Conservation (phyloP, 331 rosid species). For the Pyracantha coccinea region DNA sequence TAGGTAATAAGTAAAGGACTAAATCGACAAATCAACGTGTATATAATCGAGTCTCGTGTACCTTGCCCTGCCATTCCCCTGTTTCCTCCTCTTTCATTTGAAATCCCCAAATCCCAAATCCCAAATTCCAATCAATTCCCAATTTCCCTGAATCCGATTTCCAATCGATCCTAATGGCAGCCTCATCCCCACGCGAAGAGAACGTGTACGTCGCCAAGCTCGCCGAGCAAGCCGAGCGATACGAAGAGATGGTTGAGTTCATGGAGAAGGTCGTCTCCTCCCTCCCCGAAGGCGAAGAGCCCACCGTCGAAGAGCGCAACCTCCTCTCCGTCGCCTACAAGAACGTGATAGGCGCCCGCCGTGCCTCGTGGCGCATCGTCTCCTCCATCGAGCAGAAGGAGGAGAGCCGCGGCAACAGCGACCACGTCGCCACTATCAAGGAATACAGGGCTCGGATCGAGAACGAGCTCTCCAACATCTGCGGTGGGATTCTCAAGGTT, state of each 20-base stretch:
- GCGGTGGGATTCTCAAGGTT: conserved; percentile 44
- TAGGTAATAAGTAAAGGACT: too few relatives aligned
- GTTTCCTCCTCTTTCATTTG: neutral
- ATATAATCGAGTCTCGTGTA: neutral
- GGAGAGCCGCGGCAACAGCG: conserved; percentile 45
- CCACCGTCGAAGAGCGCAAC: conserved; percentile 59
- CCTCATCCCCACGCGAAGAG: conserved; percentile 32
- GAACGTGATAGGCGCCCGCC: conserved; percentile 51
- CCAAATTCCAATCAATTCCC: too few relatives aligned
- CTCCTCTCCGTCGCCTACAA: conserved; percentile 63
- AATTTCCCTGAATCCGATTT: neutral
- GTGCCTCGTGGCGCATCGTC: conserved; percentile 64
- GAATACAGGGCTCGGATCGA: conserved; percentile 45
- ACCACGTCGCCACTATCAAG: conserved; percentile 34
- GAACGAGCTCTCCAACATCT: conserved; percentile 46
- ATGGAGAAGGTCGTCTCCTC: conserved; percentile 38
- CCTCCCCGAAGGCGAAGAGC: conserved; percentile 28
- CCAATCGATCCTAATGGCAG: conserved; percentile 24
- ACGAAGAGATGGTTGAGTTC: conserved; percentile 59
- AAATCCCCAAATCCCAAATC: neutral
- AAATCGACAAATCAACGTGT: too few relatives aligned
- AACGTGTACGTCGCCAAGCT: conserved; percentile 44
- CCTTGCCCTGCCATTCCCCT: neutral
- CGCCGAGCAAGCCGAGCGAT: conserved; percentile 62
- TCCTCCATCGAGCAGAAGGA: conserved; percentile 66